Evolutionary conservation across 192 early-diverging fungal genomes (phyloP).

Genomic region (Umbelopsis ramanniana): DNA sequence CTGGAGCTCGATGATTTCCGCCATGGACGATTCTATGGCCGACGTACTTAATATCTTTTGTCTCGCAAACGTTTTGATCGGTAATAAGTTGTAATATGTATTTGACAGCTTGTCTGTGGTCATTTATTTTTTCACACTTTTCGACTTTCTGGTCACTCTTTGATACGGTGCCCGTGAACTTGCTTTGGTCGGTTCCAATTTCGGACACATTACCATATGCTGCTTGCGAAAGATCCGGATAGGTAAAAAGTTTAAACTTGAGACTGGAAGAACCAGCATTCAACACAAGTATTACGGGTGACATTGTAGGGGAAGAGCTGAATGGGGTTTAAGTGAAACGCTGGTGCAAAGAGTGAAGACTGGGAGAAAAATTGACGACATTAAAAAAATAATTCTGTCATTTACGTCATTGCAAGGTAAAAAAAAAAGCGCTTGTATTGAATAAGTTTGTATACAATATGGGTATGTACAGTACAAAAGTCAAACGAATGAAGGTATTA

Average conservation of each 20-base stretch:
- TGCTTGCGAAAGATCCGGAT: not conserved
- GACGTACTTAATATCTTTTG: not conserved
- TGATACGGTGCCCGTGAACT: slow-evolving; percentile 5
- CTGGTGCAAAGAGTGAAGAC: not conserved
- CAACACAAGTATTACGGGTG: slow-evolving; percentile 11
- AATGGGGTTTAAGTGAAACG: not conserved
- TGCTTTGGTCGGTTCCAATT: slow-evolving; percentile 21
- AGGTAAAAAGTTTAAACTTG: slow-evolving; percentile 21
- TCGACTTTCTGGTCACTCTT: not conserved
- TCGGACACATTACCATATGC: slow-evolving; percentile 25
- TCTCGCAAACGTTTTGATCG: not conserved
- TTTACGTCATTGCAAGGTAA: not conserved
- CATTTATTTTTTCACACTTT: slow-evolving; percentile 1
- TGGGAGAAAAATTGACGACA: not conserved
- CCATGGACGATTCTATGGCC: slow-evolving; percentile 32
- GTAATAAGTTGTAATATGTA: not conserved
- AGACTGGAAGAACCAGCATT: slow-evolving; percentile 33
- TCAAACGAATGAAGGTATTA: too few species aligned
- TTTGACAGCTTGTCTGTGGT: slow-evolving; percentile 9
- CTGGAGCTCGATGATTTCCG: slow-evolving; percentile 7
- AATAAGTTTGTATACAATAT: too few species aligned
- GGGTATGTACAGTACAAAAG: not conserved
- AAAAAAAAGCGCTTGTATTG: not conserved
- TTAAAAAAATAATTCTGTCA: not conserved
- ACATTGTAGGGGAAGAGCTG: not conserved